Evolutionary conservation across 306 rosid genomes (phyloP), one percentile per base, ranked within the genome.

Genomic region (Pueraria montana): DNA sequence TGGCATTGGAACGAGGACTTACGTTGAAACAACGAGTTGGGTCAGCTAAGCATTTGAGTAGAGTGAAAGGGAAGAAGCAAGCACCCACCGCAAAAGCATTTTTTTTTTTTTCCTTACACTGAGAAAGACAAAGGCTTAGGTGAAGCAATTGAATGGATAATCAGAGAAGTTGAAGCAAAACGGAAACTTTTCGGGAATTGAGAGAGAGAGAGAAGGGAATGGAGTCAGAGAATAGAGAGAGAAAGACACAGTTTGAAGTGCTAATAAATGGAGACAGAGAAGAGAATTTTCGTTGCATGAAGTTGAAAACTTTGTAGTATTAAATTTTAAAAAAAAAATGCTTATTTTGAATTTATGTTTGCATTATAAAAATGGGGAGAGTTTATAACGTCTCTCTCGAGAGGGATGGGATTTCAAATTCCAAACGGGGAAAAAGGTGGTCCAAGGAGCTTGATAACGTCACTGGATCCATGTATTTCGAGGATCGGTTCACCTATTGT

Each of bases 401-500:
- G 87, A 78, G 94, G 85, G 91, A 40, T 86, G 71, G 3, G 74
- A 83, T 85, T 94, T 94, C 97, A 92, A 94, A 94, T 89, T 94
- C 93, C 89, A 81, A 90, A 89, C 80, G 84, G 70, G 68, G 78
- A 86, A 62, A 62, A 64, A n/a, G 11, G 86, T 63, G 69, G 72
- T 34, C 85, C 74, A 17, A 73, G 81, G 86, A 58, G 78, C 62
- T 64, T 56, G 88, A 79, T 86, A 85, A 36, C 80, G 74, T 85
- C 26, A 82, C 91, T 1, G 1, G 1, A 1, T 4, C 3, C 38
- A 50, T 66, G 83, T 7, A 68, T 23, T 45, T 1, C 38, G 52
- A 36, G 20, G 53, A 21, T 0, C 11, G 1, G 0, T 75, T 45
- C 5, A 0, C 76, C 72, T 34, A 30, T 86, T 27, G 23, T 10